These are phyloP conservation scores for Przewalskia tangutica DNA, from an alignment of 257 asterid species.

Conservation along the genomic window DNA sequence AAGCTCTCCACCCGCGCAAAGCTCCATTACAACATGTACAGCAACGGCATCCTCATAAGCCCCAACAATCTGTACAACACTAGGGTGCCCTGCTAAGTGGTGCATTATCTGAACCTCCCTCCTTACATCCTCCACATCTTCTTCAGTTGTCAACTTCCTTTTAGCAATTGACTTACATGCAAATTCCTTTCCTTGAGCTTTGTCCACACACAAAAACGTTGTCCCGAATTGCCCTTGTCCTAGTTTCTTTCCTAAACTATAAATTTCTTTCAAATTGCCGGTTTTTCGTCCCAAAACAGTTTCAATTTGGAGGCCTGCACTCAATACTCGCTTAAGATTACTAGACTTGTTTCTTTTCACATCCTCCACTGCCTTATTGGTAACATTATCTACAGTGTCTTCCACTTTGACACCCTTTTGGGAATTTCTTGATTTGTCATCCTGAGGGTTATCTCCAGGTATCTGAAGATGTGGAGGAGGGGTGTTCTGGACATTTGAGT, in stretches of 20 bases:
- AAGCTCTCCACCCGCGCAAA: conserved; percentile 82
- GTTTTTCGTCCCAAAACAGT: conserved; percentile 64
- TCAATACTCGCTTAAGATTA: conserved; percentile 39
- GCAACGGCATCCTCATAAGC: conserved; percentile 79
- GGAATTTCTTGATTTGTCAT: conserved; percentile 14
- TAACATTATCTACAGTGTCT: neutral
- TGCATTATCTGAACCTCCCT: conserved; percentile 89
- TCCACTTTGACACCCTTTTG: neutral
- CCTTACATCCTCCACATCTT: conserved; percentile 81
- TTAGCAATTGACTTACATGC: conserved; percentile 82
- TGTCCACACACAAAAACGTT: conserved; percentile 56
- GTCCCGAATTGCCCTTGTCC: conserved; percentile 96
- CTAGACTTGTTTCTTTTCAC: conserved; percentile 20
- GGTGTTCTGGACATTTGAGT: conserved; percentile 22
- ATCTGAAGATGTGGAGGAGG: conserved; percentile 34
- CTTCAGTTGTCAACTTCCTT: conserved; percentile 49
- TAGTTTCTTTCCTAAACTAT: conserved; percentile 48
- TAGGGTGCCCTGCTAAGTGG: conserved; percentile 66
- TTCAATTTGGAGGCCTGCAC: conserved; percentile 62
- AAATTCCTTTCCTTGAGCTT: conserved; percentile 36
- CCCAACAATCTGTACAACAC: conserved; percentile 52
- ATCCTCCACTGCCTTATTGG: conserved; percentile 5
- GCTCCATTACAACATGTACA: conserved; percentile 80
- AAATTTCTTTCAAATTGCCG: conserved; percentile 55
- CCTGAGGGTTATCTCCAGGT: neutral